phyloP scores from a whole-genome alignment of 495 filamentous ascomycete genomes.

The Aspergillus olivimuriae region DNA sequence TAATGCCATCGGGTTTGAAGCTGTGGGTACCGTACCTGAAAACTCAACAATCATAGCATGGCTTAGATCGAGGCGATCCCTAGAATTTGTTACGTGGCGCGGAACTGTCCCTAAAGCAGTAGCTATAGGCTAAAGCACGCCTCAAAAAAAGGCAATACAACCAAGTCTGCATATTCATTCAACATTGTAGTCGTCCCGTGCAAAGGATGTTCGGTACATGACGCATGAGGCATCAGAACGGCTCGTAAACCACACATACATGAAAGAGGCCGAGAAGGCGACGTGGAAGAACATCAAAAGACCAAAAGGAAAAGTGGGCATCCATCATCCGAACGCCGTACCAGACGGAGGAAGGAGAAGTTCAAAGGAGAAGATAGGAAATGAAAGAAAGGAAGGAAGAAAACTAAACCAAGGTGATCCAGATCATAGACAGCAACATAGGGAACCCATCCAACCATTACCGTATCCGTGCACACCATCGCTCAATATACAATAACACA shows the following conservation, averaged over 20 bases:
- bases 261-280: slow-evolving; percentile 5
- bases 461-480: slow-evolving; percentile 16
- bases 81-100: no score
- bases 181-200: slow-evolving; percentile 1
- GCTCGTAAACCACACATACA: neutral
- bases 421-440: slow-evolving; percentile 2
- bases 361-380: slow-evolving; percentile 13
- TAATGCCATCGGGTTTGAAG: no score
- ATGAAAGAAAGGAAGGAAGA: slow-evolving; percentile 7
- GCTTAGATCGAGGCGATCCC: no score
- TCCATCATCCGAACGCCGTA: slow-evolving; percentile 12
- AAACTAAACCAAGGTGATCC: slow-evolving; percentile 3
- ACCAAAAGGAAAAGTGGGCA: slow-evolving; percentile 8
- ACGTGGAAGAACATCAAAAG: slow-evolving; percentile 9
- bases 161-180: no score
- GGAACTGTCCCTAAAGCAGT: no score
- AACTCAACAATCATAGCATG: no score
- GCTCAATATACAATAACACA: slow-evolving; percentile 15
- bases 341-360: slow-evolving; percentile 11
- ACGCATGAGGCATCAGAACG: slow-evolving; percentile 9
- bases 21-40: no score
- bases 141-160: no score
- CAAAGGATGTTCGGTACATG: slow-evolving; percentile 2
- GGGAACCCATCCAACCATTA: slow-evolving; percentile 8
- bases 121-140: no score